Conservation (phyloP, 345 rosid genomes). For the Syzygium grande region DNA sequence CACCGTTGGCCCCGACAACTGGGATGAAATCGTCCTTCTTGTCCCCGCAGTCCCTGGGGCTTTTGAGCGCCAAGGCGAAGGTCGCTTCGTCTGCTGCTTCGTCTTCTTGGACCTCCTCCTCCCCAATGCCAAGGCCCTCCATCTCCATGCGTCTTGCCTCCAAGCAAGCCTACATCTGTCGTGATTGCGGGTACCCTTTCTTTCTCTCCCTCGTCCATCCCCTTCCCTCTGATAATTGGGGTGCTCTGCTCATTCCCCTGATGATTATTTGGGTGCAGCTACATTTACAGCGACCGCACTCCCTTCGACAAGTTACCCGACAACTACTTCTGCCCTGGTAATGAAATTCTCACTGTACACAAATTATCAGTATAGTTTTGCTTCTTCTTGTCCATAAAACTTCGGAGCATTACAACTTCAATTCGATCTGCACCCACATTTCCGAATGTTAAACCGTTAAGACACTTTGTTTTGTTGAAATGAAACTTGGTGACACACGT, state of each 20-base stretch:
- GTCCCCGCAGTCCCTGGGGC: conserved; percentile 13
- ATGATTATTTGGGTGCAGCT: conserved; percentile 24
- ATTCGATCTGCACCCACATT: not conserved
- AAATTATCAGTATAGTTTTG: not conserved
- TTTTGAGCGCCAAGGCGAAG: not conserved
- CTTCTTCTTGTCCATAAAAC: not conserved
- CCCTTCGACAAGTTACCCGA: conserved; percentile 82
- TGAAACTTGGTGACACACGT: not conserved
- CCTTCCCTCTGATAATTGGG: not conserved
- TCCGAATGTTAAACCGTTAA: not conserved
- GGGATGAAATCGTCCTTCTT: conserved; percentile 49
- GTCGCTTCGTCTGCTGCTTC: conserved; percentile 7
- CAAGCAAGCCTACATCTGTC: conserved; percentile 83
- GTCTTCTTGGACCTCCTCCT: conserved; percentile 2
- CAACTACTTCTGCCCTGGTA: conserved; percentile 82
- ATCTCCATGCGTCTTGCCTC: conserved; percentile 78
- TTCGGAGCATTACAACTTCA: not conserved
- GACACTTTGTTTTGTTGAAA: not conserved
- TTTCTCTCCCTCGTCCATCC: not conserved
- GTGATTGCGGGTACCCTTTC: conserved; percentile 75
- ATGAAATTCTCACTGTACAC: not conserved
- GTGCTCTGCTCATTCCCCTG: not conserved
- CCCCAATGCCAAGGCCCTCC: conserved; percentile 39
- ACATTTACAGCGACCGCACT: conserved; percentile 80
- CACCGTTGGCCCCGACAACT: conserved; percentile 21